Percentiles rank a stretch among this genome's conserved stretches.
Evolutionary conservation across 371 early-diverging fungal genomes (phyloP).

Genomic region (Sanchytrium tribonematis): DNA sequence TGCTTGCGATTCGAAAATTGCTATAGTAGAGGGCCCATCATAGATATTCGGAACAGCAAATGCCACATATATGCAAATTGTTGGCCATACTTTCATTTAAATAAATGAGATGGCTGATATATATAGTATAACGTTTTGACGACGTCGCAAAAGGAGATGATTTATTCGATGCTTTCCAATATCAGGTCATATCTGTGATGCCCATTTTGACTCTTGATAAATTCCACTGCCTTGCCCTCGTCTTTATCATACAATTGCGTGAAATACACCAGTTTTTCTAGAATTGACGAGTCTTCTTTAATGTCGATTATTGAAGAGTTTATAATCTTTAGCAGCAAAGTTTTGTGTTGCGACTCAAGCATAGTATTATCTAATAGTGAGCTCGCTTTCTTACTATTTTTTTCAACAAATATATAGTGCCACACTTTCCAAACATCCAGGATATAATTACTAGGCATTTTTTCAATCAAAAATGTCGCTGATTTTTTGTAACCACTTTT

Average conservation of each 20-base stretch:
- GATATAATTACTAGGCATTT: not conserved
- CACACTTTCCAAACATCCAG: not conserved
- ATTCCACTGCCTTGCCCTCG: not conserved
- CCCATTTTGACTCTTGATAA: not conserved
- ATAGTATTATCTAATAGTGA: not conserved
- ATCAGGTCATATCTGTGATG: not conserved
- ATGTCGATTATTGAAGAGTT: not conserved
- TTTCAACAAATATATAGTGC: not conserved
- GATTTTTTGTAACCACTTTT: not conserved
- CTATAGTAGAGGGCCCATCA: too few relatives aligned
- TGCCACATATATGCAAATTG: too few relatives aligned
- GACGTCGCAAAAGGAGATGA: too few relatives aligned
- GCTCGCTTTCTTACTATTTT: not conserved
- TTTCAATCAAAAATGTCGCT: not conserved
- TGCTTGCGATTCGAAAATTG: too few relatives aligned
- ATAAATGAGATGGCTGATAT: too few relatives aligned
- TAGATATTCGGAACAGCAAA: too few relatives aligned
- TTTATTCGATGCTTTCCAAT: not conserved
- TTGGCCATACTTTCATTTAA: too few relatives aligned
- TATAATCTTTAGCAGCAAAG: not conserved
- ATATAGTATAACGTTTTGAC: too few relatives aligned
- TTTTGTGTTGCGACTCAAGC: not conserved
- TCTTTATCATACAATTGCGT: not conserved
- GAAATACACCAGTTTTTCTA: not conserved
- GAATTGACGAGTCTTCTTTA: not conserved